These are phyloP conservation scores for Ambrosia hybrid DNA, from an alignment of 140 eudicot species.

Conservation along the genomic window DNA sequence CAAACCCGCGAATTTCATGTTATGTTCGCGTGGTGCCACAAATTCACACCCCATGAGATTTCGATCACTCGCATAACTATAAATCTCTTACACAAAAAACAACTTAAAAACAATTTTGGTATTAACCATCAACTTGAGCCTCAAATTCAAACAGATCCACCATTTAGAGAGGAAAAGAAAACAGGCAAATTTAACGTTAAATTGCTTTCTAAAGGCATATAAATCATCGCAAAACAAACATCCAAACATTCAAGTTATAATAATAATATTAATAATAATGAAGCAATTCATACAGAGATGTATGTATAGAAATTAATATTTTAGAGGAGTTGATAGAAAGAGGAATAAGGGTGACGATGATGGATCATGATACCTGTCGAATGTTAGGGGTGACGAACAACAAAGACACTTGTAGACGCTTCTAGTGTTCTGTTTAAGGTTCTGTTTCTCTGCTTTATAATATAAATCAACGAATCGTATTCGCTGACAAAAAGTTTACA, in stretches of 20 bases:
- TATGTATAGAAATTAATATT: not conserved
- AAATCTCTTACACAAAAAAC: too few relatives aligned
- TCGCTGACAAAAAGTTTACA: not conserved
- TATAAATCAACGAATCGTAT: not conserved
- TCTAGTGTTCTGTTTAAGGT: not conserved
- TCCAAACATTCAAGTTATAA: not conserved
- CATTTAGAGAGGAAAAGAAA: too few relatives aligned
- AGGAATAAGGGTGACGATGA: not conserved
- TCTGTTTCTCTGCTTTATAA: not conserved
- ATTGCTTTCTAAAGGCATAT: not conserved
- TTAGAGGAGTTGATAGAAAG: not conserved
- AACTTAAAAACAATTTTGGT: not conserved
- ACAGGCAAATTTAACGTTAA: not conserved
- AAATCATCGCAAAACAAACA: not conserved
- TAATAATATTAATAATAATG: not conserved
- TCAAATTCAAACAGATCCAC: not conserved
- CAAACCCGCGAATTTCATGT: too few relatives aligned
- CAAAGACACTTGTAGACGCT: not conserved
- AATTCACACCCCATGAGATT: too few relatives aligned
- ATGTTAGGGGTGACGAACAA: not conserved
- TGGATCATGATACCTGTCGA: slow-evolving; percentile 14
- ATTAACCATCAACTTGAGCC: not conserved
- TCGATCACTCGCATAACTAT: too few relatives aligned
- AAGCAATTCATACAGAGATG: not conserved
- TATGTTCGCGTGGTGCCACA: too few relatives aligned